phyloP scores from a whole-genome alignment of 2,329 filamentous ascomycete genomes.

The Cadophora luteo-olivacea region DNA sequence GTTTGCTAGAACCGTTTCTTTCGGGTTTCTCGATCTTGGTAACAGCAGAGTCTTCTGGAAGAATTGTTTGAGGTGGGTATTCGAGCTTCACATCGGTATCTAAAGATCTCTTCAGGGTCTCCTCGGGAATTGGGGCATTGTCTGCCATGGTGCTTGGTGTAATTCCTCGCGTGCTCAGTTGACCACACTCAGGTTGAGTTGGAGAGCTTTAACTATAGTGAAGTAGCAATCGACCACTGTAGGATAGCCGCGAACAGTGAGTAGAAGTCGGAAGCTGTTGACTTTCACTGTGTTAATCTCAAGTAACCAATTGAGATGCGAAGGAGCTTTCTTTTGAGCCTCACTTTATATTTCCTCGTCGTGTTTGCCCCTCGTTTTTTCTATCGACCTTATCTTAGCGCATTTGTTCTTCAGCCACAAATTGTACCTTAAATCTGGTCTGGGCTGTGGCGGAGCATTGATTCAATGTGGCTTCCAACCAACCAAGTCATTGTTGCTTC shows the following conservation, averaged over 20 bases:
- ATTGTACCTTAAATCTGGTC: slow-evolving; percentile 7
- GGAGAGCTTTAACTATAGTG: neutral
- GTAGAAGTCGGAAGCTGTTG: neutral
- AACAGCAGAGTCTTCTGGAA: slow-evolving; percentile 41
- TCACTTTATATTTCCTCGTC: neutral
- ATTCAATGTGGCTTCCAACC: neutral
- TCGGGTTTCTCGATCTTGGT: slow-evolving; percentile 44
- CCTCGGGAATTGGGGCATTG: slow-evolving; percentile 29
- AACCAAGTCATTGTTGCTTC: slow-evolving; percentile 2
- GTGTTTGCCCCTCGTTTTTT: slow-evolving; percentile 32
- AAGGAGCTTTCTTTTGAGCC: neutral
- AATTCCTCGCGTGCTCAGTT: neutral
- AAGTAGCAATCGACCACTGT: neutral
- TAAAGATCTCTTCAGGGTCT: slow-evolving; percentile 41
- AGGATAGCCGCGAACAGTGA: neutral
- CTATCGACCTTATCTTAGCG: slow-evolving; percentile 41
- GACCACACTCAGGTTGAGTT: neutral
- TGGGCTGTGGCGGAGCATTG: slow-evolving; percentile 3
- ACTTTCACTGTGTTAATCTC: neutral
- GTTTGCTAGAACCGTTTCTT: slow-evolving; percentile 40
- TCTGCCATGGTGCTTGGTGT: slow-evolving; percentile 33
- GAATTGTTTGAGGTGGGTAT: slow-evolving; percentile 35
- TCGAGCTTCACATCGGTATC: slow-evolving; percentile 32
- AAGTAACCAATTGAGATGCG: neutral
- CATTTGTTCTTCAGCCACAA: slow-evolving; percentile 15